Evolutionary conservation across 2,329 filamentous ascomycete species (phyloP).

Genomic region (Verticillium tricorpus): DNA sequence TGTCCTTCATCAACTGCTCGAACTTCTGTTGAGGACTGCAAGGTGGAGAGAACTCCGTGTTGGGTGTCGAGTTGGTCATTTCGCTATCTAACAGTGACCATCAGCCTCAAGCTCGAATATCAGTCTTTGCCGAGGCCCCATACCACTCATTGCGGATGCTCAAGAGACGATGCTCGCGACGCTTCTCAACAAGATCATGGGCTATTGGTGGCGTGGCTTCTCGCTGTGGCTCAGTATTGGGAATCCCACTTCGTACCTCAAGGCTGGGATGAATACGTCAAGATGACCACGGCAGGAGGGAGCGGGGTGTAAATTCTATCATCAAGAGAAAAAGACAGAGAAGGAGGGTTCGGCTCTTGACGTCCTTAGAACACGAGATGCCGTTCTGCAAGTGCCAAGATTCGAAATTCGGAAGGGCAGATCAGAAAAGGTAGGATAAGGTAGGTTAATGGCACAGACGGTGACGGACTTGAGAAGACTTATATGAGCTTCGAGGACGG

Average conservation of each 20-base stretch:
- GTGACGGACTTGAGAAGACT: not conserved
- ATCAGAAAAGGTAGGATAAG: not conserved
- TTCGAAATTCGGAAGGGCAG: not conserved
- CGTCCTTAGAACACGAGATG: not conserved
- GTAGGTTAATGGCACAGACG: not conserved
- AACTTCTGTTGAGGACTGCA: constrained; percentile 35
- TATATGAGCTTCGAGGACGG: not conserved
- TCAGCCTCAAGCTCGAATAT: constrained; percentile 1
- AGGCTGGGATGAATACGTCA: not conserved
- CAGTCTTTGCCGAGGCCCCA: not conserved
- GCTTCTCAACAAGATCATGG: not conserved
- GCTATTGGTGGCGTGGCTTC: constrained; percentile 13
- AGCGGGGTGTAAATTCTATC: not conserved
- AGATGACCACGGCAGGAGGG: not conserved
- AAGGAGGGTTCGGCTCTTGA: not conserved
- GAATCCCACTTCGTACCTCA: not conserved
- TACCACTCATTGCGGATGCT: not conserved
- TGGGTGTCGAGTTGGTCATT: constrained; percentile 39
- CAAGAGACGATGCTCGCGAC: not conserved
- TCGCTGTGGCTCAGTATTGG: constrained; percentile 22
- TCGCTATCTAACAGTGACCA: constrained; percentile 7
- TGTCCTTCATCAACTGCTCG: constrained; percentile 26
- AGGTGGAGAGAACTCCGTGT: constrained; percentile 44
- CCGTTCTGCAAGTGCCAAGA: not conserved
- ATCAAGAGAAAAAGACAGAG: not conserved